These are phyloP conservation scores for Camptophora hylomeconis DNA, from an alignment of 2,329 filamentous ascomycete species.

Conservation along the genomic window DNA sequence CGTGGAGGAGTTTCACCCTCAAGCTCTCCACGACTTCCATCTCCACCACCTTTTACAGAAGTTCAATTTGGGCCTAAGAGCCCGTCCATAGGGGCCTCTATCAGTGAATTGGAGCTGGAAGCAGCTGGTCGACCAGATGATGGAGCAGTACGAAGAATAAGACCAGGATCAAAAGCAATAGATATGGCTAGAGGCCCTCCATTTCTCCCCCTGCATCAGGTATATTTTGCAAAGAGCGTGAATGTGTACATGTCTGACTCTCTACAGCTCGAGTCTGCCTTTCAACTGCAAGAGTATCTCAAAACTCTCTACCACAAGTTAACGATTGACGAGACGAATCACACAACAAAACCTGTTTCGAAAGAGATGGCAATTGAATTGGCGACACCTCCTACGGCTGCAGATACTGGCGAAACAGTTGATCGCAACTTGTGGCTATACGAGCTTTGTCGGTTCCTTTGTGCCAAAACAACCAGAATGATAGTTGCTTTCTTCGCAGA, in stretches of 20 bases:
- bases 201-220: slow-evolving; percentile 71
- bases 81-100: slow-evolving; percentile 49
- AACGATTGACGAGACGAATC: slow-evolving; percentile 44
- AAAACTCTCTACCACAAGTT: slow-evolving; percentile 79
- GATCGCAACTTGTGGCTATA: slow-evolving; percentile 92
- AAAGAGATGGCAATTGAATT: slow-evolving; percentile 63
- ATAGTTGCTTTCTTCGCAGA: slow-evolving; percentile 91
- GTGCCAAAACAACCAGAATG: slow-evolving; percentile 83
- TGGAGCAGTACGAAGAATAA: slow-evolving; percentile 70
- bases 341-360: slow-evolving; percentile 57
- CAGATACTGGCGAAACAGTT: slow-evolving; percentile 30
- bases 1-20: slow-evolving; percentile 36
- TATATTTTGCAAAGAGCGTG: slow-evolving; percentile 24
- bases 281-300: slow-evolving; percentile 93
- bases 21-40: slow-evolving; percentile 83
- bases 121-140: slow-evolving; percentile 48
- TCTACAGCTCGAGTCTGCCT: slow-evolving; percentile 79
- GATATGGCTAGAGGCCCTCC: slow-evolving; percentile 91
- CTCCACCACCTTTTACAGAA: slow-evolving; percentile 86
- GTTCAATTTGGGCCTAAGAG: slow-evolving; percentile 79
- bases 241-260: too few relatives aligned
- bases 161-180: slow-evolving; percentile 78
- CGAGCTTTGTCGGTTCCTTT: slow-evolving; percentile 91
- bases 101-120: slow-evolving; percentile 43
- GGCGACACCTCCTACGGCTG: slow-evolving; percentile 61